These are phyloP conservation scores for Phytophthora syringae DNA, from an alignment of 352 stramenopile species.

Conservation along the genomic window DNA sequence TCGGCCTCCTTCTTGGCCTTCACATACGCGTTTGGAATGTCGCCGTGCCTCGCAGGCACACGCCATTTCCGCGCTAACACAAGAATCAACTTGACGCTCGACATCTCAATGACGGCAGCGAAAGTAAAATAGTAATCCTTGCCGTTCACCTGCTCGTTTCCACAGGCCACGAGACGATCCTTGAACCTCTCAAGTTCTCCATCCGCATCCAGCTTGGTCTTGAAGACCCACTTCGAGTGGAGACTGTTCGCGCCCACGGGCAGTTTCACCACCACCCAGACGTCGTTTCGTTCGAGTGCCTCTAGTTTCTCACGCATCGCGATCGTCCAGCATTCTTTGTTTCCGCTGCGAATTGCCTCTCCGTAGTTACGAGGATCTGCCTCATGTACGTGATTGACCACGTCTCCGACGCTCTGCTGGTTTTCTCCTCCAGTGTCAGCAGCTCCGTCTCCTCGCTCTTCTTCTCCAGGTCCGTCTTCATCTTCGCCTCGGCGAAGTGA, in stretches of 20 bases:
- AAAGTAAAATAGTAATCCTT: constrained; percentile 28
- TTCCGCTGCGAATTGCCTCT: constrained; percentile 4
- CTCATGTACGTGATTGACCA: not conserved
- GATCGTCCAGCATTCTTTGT: not conserved
- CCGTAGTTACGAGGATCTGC: not conserved
- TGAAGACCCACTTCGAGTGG: constrained; percentile 33
- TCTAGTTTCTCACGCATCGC: constrained; percentile 1
- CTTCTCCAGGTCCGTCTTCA: no score
- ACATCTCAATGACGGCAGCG: constrained; percentile 32
- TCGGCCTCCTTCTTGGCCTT: constrained; percentile 23
- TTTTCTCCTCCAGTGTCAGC: no score
- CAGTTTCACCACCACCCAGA: not conserved
- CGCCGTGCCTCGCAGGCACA: constrained; percentile 24
- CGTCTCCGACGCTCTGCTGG: no score
- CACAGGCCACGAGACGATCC: constrained; percentile 25
- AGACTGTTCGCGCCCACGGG: not conserved
- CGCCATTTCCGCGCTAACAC: constrained; percentile 9
- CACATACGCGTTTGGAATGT: constrained; percentile 38
- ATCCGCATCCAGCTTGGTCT: constrained; percentile 14
- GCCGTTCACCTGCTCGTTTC: constrained; percentile 25
- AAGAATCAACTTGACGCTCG: constrained; percentile 22
- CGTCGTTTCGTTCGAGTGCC: constrained; percentile 11
- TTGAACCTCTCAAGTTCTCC: constrained; percentile 9
- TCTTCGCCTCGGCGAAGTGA: no score
- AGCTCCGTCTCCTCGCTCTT: no score